These are phyloP conservation scores for Vanrija sp. DNA, from an alignment of 1,284 basidiomycete species.

Conservation along the genomic window DNA sequence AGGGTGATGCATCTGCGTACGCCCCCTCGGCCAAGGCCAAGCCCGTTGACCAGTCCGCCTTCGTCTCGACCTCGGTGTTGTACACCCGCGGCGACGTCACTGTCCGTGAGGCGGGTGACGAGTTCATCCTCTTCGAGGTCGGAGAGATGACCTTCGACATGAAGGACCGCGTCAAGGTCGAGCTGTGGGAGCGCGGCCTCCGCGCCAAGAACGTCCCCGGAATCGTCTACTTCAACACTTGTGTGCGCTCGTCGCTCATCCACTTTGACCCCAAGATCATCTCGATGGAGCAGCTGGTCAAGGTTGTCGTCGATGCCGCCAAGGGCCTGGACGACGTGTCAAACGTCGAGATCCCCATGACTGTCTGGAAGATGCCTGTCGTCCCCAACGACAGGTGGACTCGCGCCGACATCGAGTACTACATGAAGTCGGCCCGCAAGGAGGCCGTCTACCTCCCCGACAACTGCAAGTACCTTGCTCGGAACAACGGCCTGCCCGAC, in stretches of 20 bases:
- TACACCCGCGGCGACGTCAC: slow-evolving; percentile 11
- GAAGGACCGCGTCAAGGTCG: slow-evolving; percentile 55
- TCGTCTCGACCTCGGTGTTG: slow-evolving; percentile 4
- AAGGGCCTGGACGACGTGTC: slow-evolving; percentile 19
- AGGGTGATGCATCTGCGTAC: neutral
- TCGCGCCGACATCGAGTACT: slow-evolving; percentile 57
- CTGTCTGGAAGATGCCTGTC: slow-evolving; percentile 60
- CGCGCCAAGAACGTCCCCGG: slow-evolving; percentile 44
- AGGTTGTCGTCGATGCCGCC: slow-evolving; percentile 33
- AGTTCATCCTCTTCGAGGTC: slow-evolving; percentile 60
- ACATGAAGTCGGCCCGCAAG: slow-evolving; percentile 49
- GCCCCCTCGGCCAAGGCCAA: slow-evolving; percentile 3
- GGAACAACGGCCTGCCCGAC: slow-evolving; percentile 52
- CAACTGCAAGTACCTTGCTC: slow-evolving; percentile 63
- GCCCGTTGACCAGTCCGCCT: neutral
- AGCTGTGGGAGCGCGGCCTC: slow-evolving; percentile 56
- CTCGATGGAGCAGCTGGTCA: slow-evolving; percentile 51
- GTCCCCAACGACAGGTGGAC: slow-evolving; percentile 61
- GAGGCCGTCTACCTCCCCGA: slow-evolving; percentile 62
- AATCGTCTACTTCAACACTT: slow-evolving; percentile 55
- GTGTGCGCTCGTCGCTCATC: slow-evolving; percentile 60
- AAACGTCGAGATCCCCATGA: slow-evolving; percentile 52
- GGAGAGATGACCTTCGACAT: slow-evolving; percentile 57
- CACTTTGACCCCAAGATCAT: slow-evolving; percentile 55
- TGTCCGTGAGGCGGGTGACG: slow-evolving; percentile 55